phyloP scores from a whole-genome alignment of 345 rosid genomes.

The Mangifera indica region DNA sequence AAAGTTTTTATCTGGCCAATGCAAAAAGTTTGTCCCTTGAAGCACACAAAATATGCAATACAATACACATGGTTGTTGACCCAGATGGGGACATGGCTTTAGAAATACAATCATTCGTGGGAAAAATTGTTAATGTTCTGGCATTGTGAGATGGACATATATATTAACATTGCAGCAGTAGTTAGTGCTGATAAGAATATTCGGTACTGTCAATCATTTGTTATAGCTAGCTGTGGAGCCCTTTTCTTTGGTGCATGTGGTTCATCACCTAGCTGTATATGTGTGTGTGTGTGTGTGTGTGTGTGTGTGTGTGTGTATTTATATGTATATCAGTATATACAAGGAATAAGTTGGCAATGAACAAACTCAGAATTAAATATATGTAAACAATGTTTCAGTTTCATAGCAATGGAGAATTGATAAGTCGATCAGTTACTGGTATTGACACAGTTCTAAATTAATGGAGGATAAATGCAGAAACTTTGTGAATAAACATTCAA shows the following conservation, averaged over 20 bases:
- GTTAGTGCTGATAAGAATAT: background rate
- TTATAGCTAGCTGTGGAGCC: background rate
- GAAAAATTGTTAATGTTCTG: background rate
- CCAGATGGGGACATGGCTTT: background rate
- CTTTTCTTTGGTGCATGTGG: background rate
- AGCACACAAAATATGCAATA: background rate
- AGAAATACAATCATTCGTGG: background rate
- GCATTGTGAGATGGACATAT: background rate
- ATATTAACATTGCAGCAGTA: background rate
- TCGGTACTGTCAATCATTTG: background rate
- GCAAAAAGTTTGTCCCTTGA: constrained; percentile 11
- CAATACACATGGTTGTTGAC: constrained; percentile 7
- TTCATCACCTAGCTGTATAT: background rate
- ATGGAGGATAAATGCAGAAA: too few species aligned
- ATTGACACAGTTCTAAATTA: too few species aligned
- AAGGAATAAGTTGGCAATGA: background rate
- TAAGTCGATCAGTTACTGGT: too few species aligned
- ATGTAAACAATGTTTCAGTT: too few species aligned
- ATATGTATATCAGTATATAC: too few species aligned
- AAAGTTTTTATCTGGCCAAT: constrained; percentile 9
- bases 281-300: too few species aligned
- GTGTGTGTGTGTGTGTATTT: too few species aligned
- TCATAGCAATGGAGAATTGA: too few species aligned
- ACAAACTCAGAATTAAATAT: background rate
- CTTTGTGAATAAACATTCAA: too few species aligned